Conservation (phyloP, 106 monocot genomes). For the Dioscorea dumetorum region DNA sequence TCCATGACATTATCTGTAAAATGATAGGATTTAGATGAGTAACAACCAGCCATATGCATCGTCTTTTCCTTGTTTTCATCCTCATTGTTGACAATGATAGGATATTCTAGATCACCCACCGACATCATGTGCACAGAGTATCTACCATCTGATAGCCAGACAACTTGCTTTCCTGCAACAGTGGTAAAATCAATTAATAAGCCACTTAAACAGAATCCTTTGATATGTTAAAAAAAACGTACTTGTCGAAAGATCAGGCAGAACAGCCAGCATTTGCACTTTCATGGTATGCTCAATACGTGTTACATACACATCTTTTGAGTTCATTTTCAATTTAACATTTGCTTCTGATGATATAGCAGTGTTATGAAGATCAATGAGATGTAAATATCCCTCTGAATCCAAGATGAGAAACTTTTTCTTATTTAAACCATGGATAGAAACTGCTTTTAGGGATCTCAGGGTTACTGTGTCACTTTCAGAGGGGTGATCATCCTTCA, state of each 20-base stretch:
- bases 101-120: conserved; percentile 17
- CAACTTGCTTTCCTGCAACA: conserved; percentile 37
- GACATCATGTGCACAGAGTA: conserved; percentile 47
- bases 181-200: conserved; percentile 3
- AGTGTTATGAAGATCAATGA: conserved; percentile 33
- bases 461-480: conserved; percentile 13
- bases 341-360: conserved; percentile 12
- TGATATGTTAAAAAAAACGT: conserved; percentile 17
- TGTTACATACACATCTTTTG: conserved; percentile 16
- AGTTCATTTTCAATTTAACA: conserved; percentile 4
- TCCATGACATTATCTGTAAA: no score
- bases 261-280: conserved; percentile 61
- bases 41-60: conserved; percentile 34
- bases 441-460: conserved; percentile 42
- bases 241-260: conserved; percentile 56
- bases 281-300: conserved; percentile 50
- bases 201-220: background rate
- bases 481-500: conserved; percentile 7
- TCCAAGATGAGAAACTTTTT: conserved; percentile 79
- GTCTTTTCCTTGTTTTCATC: conserved; percentile 26
- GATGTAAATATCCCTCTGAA: conserved; percentile 69
- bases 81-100: conserved; percentile 16
- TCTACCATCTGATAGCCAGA: conserved; percentile 59
- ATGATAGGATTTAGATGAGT: no score
- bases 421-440: conserved; percentile 48